Evolutionary conservation across 331 rosid genomes (phyloP).

Genomic region (Stylosanthes scabra): DNA sequence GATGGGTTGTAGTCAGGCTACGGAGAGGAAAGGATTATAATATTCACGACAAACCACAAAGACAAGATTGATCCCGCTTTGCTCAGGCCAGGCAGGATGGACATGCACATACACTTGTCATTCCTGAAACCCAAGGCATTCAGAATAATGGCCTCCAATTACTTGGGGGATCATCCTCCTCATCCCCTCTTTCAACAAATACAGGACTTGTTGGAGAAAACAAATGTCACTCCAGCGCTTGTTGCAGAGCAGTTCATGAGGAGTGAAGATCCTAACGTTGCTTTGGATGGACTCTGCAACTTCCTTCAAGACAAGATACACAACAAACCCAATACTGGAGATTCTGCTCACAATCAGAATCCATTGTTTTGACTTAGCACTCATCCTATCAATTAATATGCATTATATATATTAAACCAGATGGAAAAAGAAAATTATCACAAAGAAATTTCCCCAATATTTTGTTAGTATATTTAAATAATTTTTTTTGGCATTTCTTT

Average conservation of each 20-base stretch:
- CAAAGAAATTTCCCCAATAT: too few relatives aligned
- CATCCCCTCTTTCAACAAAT: constrained; percentile 47
- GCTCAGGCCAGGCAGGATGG: constrained; percentile 70
- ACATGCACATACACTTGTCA: constrained; percentile 67
- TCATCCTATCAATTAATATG: too few relatives aligned
- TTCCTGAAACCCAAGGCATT: constrained; percentile 55
- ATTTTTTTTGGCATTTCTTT: too few relatives aligned
- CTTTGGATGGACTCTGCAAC: constrained; percentile 42
- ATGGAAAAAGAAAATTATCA: too few relatives aligned
- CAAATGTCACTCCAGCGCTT: constrained; percentile 53
- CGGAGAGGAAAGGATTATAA: constrained; percentile 61
- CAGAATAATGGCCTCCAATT: constrained; percentile 52
- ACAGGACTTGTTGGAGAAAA: constrained; percentile 30
- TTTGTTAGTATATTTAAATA: too few relatives aligned
- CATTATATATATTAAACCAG: too few relatives aligned
- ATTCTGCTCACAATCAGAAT: neutral
- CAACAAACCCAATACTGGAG: constrained; percentile 30
- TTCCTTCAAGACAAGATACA: constrained; percentile 39
- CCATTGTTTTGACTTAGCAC: too few relatives aligned
- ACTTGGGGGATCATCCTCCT: constrained; percentile 34
- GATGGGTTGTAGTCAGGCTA: constrained; percentile 70
- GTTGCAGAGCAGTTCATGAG: constrained; percentile 58
- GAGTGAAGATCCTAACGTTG: constrained; percentile 41
- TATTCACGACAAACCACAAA: constrained; percentile 63
- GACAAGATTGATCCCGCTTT: constrained; percentile 52